A percentile compares a stretch with the other conserved stretches of the same genome.
Conservation (phyloP, 75 land plant species). For the Cunninghamia lanceolata region DNA sequence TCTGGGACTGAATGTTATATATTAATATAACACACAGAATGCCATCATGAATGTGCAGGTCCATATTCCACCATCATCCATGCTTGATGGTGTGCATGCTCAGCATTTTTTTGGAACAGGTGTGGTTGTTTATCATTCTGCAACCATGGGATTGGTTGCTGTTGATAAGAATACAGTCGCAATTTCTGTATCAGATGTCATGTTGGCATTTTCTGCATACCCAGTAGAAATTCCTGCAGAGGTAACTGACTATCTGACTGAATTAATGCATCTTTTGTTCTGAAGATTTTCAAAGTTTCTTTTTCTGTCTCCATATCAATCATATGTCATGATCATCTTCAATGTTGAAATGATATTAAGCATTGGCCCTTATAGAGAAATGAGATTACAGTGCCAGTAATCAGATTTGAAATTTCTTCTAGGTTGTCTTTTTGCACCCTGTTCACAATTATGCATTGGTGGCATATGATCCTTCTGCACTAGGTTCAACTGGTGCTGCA, state of each 20-base stretch:
- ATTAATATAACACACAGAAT: neutral
- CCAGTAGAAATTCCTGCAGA: constrained; percentile 95
- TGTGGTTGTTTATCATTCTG: constrained; percentile 78
- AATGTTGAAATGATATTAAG: neutral
- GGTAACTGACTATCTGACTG: constrained; percentile 28
- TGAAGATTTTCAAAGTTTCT: neutral
- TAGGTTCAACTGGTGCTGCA: constrained; percentile 71
- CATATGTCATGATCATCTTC: neutral
- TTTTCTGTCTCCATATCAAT: neutral
- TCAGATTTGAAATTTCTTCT: neutral
- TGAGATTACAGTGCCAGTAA: neutral
- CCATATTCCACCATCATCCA: constrained; percentile 89
- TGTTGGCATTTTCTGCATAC: constrained; percentile 95
- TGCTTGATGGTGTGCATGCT: constrained; percentile 95
- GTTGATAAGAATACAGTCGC: constrained; percentile 96
- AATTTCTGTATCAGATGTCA: constrained; percentile 88
- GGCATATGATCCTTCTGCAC: constrained; percentile 79
- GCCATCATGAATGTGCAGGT: constrained; percentile 47
- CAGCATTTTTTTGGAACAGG: constrained; percentile 95
- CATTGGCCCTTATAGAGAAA: neutral
- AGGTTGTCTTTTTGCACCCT: constrained; percentile 95
- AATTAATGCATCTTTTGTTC: neutral
- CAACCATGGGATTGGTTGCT: constrained; percentile 75
- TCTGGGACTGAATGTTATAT: neutral
- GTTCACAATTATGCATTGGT: constrained; percentile 93